A percentile compares a stretch with the other conserved stretches of the same genome.
Conservation (phyloP, 345 rosid genomes). For the Capsella bursapastoris region DNA sequence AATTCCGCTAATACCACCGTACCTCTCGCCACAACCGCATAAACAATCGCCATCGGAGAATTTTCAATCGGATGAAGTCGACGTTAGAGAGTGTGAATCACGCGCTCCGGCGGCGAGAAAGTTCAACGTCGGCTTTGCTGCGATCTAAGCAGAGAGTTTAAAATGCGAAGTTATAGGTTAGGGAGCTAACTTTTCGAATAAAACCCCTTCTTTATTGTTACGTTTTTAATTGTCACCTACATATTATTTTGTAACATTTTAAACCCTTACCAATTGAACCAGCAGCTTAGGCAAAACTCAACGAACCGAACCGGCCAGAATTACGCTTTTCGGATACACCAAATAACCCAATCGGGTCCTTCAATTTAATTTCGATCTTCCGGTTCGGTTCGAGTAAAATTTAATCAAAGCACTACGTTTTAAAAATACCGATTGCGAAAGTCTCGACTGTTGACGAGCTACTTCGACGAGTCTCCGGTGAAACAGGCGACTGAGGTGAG, state of each 20-base stretch:
- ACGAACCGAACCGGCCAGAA: neutral
- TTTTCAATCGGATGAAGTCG: neutral
- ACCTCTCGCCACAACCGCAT: slow-evolving; percentile 91
- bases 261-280: neutral
- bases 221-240: neutral
- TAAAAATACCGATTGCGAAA: neutral
- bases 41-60: slow-evolving; percentile 76
- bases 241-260: slow-evolving; percentile 19
- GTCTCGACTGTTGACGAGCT: neutral
- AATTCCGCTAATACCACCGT: slow-evolving; percentile 95
- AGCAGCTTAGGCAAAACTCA: too few relatives aligned
- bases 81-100: slow-evolving; percentile 17
- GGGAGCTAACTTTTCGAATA: slow-evolving; percentile 21
- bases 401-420: neutral
- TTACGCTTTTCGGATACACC: neutral
- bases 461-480: slow-evolving; percentile 6
- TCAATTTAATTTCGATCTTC: neutral
- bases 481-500: neutral
- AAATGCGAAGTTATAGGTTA: slow-evolving; percentile 1
- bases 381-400: neutral
- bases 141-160: slow-evolving; percentile 23
- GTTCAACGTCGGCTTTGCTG: slow-evolving; percentile 37
- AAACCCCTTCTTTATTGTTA: slow-evolving; percentile 24
- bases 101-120: slow-evolving; percentile 32
- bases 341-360: neutral